A percentile compares a stretch with the other conserved stretches of the same genome.
Evolutionary conservation across 768 basidiomycete species (phyloP).

Genomic region (Steccherinum ochraceum): DNA sequence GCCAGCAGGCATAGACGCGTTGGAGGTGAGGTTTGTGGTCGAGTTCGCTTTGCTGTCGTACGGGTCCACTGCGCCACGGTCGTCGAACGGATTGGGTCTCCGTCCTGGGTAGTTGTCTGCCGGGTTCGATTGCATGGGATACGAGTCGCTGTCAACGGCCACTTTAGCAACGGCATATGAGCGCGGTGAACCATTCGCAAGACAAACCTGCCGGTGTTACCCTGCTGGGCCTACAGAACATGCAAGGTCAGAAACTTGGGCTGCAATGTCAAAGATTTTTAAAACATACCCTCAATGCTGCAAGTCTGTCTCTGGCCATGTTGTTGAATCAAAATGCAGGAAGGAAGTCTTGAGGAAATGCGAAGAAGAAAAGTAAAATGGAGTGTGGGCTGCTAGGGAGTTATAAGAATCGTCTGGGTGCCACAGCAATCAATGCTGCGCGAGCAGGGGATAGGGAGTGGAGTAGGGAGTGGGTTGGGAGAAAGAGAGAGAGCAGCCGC

Average conservation of each 20-base stretch:
- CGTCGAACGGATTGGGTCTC: constrained; percentile 54
- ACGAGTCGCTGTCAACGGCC: constrained; percentile 40
- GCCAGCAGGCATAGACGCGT: constrained; percentile 1
- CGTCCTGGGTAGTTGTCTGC: constrained; percentile 3
- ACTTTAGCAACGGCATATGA: constrained; percentile 6
- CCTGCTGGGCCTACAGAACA: constrained; percentile 51
- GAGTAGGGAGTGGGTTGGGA: constrained; percentile 3
- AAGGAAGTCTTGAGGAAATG: constrained; percentile 7
- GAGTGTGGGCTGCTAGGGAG: constrained; percentile 3
- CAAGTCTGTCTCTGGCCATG: constrained; percentile 90
- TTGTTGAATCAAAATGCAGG: constrained; percentile 19
- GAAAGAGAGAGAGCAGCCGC: constrained; percentile 2
- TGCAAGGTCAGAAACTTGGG: background rate
- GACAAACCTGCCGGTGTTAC: constrained; percentile 42
- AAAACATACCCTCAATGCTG: constrained; percentile 68
- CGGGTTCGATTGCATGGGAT: constrained; percentile 61
- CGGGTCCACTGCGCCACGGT: constrained; percentile 58
- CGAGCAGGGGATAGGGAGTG: background rate
- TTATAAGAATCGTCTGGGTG: constrained; percentile 5
- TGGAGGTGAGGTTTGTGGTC: no score
- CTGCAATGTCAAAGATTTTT: constrained; percentile 5
- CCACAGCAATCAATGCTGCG: constrained; percentile 13
- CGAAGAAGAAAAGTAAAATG: constrained; percentile 4
- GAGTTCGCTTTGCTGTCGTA: constrained; percentile 60
- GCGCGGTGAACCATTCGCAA: constrained; percentile 3